Base-by-base conservation (phyloP, 1,284 basidiomycete genomes). In the Naganishia cerealis region DNA sequence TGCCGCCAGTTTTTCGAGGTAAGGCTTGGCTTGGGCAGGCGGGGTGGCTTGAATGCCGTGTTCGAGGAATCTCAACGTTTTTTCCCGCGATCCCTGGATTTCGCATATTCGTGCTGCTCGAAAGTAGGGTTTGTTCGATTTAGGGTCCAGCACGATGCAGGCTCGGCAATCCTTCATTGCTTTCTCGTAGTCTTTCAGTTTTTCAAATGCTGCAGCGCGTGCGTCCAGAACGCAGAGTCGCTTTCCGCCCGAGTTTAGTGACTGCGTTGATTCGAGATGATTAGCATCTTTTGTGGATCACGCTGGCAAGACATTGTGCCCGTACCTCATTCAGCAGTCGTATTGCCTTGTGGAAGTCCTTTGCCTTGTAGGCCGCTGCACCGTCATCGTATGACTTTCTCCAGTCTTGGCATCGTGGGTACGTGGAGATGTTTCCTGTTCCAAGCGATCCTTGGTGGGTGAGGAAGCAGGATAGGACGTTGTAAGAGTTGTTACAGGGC, bases 341-440 rank as follows among this genome's bases (percentile, higher is more conserved):
- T 21, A 63, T 21, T 26, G 36, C 52, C 26, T 54, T 63, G 21
- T 53, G 16, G 29, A 53, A 63, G 38, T 63, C 59, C 36, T 63
- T 54, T 15, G 50, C 50, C 38, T 63, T 63, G 38, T 39, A 63
- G 24, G 59, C 59, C 13, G 59, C 50, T 7, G 53, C 24, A 15
- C 59, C 59, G 15, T 63, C 59, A 29, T 63, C 59, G 38, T 63
- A 63, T 18, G 59, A 63, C 39, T 63, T 63, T 42, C 59, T 63
- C 59, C 59, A 63, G 33, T 63, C 59, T n/a, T 5, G 46, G 46
- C 59, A 63, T 63, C 8, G 2, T 13, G 59, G 9, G 4, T 24
- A 4, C 1, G 15, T 5, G n/a, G n/a, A n/a, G n/a, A n/a, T n/a
- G n/a, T n/a, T 21, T 12, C 10, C 12, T 4, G 15, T 21, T 21